Evolutionary conservation across 2,329 filamentous ascomycete genomes (phyloP), one percentile per base, ranked within the genome.

Genomic region (Aspergillus sp.): DNA sequence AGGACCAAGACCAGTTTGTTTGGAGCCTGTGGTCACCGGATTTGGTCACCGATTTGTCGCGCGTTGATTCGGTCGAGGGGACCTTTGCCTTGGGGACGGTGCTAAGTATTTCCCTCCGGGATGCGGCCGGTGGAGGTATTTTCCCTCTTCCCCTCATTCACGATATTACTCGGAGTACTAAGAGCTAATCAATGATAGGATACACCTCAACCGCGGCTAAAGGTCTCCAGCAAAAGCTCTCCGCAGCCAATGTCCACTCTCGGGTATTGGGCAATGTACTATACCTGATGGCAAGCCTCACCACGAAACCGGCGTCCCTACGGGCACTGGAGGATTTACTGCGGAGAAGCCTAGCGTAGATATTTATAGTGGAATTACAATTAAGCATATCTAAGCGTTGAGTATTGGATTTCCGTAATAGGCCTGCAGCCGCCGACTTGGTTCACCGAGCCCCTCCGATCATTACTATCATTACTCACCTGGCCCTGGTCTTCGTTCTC

Each of bases 31-130:
- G 87, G 87, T 80, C 82, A 0, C 73, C 74, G 1, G 62, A 68
- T 0, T 79, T 90, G 23, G 71, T 90, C 1, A 65, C 70, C 2
- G 63, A 70, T 10, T 59, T 90, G 2, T 90, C 85, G 4, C 69
- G 75, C 17, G 73, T 74, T 2, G 53, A 68, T 0, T 66, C 71
- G 0, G 80, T 93, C 0, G 74, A 80, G 2, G 80, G 83, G 6
- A 80, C 85, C 0, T 86, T 88, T 71, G 84, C 87, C 0, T 69
- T 93, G 1, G 88, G 88, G 0, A 86, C 81, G 2, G 85, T 93
- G 1, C 71, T 93, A 9, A 84, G 85, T 0, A 82, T 94, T 33
- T 73, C 74, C 10, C 55, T 83, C 19, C 68, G 70, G 37, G 78
- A 81, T 57, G 60, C 67, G 3, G 60, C 63, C 25, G 76, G 74